Percentiles rank a stretch among this genome's conserved stretches.
These are phyloP conservation scores for Vigna nakashimae DNA, from an alignment of 306 rosid genomes.

Conservation along the genomic window DNA sequence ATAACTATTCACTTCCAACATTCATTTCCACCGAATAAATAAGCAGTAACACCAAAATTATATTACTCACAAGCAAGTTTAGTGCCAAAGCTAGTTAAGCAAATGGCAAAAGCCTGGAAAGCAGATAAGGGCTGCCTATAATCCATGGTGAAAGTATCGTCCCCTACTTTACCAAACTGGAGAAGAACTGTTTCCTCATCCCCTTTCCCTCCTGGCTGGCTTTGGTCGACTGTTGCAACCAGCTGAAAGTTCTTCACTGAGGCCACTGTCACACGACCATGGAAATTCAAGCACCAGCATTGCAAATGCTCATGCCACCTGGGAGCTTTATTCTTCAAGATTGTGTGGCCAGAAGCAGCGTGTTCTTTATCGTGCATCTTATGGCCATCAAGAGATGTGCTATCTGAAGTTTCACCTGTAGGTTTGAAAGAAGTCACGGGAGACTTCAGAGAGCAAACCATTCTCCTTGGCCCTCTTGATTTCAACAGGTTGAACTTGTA, in stretches of 20 bases:
- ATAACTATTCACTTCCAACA: slow-evolving; percentile 48
- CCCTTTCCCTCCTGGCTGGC: slow-evolving; percentile 92
- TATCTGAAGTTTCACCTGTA: slow-evolving; percentile 51
- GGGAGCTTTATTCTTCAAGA: slow-evolving; percentile 94
- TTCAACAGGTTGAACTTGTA: slow-evolving; percentile 95
- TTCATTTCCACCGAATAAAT: slow-evolving; percentile 53
- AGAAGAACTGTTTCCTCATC: slow-evolving; percentile 89
- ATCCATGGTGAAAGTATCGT: slow-evolving; percentile 96
- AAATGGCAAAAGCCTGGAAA: slow-evolving; percentile 96
- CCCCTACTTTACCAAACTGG: slow-evolving; percentile 96
- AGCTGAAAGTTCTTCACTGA: slow-evolving; percentile 98
- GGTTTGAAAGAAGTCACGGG: slow-evolving; percentile 54
- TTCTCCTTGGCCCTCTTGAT: slow-evolving; percentile 99
- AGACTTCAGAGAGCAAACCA: slow-evolving; percentile 74
- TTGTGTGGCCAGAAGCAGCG: slow-evolving; percentile 54
- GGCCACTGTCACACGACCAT: slow-evolving; percentile 94
- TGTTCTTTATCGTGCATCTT: slow-evolving; percentile 51
- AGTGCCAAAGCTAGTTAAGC: slow-evolving; percentile 97
- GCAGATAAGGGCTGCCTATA: slow-evolving; percentile 94
- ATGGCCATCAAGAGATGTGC: slow-evolving; percentile 39
- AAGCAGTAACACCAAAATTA: slow-evolving; percentile 41
- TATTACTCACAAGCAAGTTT: slow-evolving; percentile 94
- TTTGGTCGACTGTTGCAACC: slow-evolving; percentile 81
- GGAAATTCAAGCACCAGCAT: slow-evolving; percentile 99
- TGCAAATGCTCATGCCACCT: slow-evolving; percentile 97